Percentiles rank a stretch among this genome's conserved stretches.
Evolutionary conservation across 2,329 filamentous ascomycete genomes (phyloP).

Genomic region (Capronia coronata): DNA sequence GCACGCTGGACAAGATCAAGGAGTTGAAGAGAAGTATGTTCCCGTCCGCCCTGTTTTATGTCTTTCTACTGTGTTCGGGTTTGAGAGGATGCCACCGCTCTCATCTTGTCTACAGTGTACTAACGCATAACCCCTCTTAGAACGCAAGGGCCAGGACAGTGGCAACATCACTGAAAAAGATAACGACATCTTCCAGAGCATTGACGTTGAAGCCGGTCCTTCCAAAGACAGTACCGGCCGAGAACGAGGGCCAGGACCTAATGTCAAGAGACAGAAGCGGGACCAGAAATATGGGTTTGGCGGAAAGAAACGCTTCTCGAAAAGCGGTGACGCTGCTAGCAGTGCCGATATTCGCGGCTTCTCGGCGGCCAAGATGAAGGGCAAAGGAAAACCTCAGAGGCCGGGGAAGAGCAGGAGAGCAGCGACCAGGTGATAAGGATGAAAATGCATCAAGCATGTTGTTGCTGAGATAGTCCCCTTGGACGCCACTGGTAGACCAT

Average conservation of each 20-base stretch:
- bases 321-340: constrained; percentile 83
- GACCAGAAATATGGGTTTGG: constrained; percentile 92
- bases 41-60: neutral
- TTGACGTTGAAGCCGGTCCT: constrained; percentile 40
- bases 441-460: neutral
- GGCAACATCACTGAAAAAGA: constrained; percentile 71
- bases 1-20: constrained; percentile 93
- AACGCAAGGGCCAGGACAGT: constrained; percentile 68
- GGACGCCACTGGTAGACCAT: neutral
- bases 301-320: constrained; percentile 85
- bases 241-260: constrained; percentile 35
- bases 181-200: constrained; percentile 52
- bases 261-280: constrained; percentile 79
- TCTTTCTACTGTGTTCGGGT: neutral
- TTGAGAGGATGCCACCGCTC: neutral
- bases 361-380: constrained; percentile 73
- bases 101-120: too few species aligned
- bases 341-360: constrained; percentile 75
- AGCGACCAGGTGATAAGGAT: constrained; percentile 24
- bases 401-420: constrained; percentile 48
- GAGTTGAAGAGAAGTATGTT: constrained; percentile 85
- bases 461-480: neutral
- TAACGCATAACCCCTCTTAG: too few species aligned
- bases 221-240: constrained; percentile 34
- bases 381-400: constrained; percentile 34